Evolutionary conservation across 2,329 filamentous ascomycete genomes (phyloP).

Genomic region (Fusarium musae): DNA sequence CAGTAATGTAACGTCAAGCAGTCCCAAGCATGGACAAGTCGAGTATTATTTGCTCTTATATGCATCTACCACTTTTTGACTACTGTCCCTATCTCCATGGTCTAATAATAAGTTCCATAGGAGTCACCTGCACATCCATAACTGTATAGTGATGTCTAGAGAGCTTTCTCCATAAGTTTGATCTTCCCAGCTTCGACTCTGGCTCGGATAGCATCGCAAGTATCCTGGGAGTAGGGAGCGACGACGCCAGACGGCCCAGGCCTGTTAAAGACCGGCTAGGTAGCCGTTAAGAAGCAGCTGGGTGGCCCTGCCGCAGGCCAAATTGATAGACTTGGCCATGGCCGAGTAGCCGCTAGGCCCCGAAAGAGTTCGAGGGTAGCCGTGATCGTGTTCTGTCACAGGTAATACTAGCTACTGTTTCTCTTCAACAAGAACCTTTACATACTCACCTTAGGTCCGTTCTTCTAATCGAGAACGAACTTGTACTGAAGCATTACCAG

Average conservation of each 20-base stretch:
- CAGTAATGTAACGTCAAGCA: too few species aligned
- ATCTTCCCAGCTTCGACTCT: neutral
- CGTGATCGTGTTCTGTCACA: neutral
- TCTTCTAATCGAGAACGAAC: neutral
- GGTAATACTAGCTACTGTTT: neutral
- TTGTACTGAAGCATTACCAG: neutral
- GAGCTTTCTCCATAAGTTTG: neutral
- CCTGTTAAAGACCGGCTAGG: neutral
- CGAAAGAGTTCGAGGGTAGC: neutral
- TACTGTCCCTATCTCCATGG: fast-evolving
- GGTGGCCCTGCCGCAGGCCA: neutral
- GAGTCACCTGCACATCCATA: fast-evolving
- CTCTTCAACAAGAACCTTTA: fast-evolving
- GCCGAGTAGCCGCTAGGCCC: neutral
- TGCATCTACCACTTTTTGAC: too few species aligned
- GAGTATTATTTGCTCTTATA: neutral
- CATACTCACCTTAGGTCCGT: neutral
- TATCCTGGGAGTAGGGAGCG: neutral
- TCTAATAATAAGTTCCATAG: fast-evolving
- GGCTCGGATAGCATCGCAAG: neutral
- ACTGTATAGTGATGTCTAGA: fast-evolving
- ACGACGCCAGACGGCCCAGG: neutral
- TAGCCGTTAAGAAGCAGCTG: neutral
- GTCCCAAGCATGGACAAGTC: too few species aligned
- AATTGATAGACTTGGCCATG: neutral